Evolutionary conservation across 2,329 filamentous ascomycete species (phyloP), one percentile per base, ranked within the genome.

Genomic region (Trichoderma sp.): DNA sequence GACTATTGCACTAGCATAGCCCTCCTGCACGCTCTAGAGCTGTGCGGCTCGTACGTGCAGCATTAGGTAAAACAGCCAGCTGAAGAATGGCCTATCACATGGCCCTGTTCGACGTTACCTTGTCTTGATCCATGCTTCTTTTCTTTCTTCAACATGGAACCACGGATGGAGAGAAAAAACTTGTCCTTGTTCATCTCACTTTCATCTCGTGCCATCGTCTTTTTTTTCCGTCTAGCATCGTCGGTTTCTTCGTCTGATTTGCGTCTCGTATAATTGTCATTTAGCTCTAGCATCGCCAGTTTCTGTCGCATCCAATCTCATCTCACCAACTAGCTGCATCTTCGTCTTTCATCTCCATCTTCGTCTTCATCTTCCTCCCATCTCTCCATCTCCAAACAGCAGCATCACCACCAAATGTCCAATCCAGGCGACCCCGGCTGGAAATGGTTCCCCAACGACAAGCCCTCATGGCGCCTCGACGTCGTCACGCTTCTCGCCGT

Each of bases 401-500:
- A 39, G 23, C 32, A 43, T 15, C 65, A 30, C 13, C 32, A 5
- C 50, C 20, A 15, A 61, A 80, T 80, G 78, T 70, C 78, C 43
- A 73, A 73, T 50, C 73, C 77, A 3, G 73, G 70, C 23, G 76
- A 74, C 7, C 72, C 76, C 50, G 75, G 71, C n/a, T 80, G 79
- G 79, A 79, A 75, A 74, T 85, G 84, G 83, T 85, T 85, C 72
- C 84, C 86, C 8, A 78, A 78, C 39, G 79, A 80, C 70, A 80
- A 78, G 47, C 77, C 78, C 8, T 81, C 80, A 72, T 90, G 88
- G 87, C 84, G 84, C 32, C 83, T 90, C 59, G 88, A 90, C 75
- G 87, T 90, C 59, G 88, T 91, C 71, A 88, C 87, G 43, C 85
- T 91, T 34, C 85, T 91, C 67, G 88, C 88, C 72, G 86, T 91